Evolutionary conservation across 2,329 filamentous ascomycete genomes (phyloP), one percentile per base, ranked within the genome.

Genomic region (Calonectria ilicicola): DNA sequence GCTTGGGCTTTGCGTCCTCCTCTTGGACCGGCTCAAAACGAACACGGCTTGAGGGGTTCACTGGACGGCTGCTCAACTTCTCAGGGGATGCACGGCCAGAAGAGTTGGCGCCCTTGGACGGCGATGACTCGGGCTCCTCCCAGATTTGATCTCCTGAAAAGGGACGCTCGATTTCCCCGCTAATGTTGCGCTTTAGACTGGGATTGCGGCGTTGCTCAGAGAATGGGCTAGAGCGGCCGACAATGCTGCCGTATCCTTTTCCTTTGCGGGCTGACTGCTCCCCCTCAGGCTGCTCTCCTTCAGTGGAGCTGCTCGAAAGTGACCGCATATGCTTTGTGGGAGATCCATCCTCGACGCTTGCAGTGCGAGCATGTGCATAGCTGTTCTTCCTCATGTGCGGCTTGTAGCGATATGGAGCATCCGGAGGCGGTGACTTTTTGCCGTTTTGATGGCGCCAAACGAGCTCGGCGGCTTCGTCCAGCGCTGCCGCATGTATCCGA

Each of bases 101-200:
- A 78, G 51, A 35, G 44, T 21, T 29, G 56, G 56, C 44, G 40
- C 64, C 65, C 58, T 76, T 76, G 51, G 69, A 47, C 15, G 73
- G 63, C 17, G 75, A 74, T 19, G 82, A 87, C 79, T 94, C 91
- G 1, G 95, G 94, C 81, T 98, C 96, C 82, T 98, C 96, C 88
- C 95, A 98, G 73, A 98, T 96, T 80, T 94, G 92, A 81, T 95
- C 93, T 40, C 92, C 91, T 2, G 92, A 93, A 81, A 95, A 95
- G 2, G 92, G 89, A 67, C 88, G 90, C 76, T 89, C 86, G 71
- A 92, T 85, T 79, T 93, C 92, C 23, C 92, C 93, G 80, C 93
- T 95, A 79, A 92, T 89, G 76, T 94, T 93, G 73, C 93, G 89
- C 83, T 90, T 92, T 78, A 91, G 87, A 77, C 91, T 93, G 79